Conservation (phyloP, 2,329 filamentous ascomycete genomes). For the Aspergillus pseudotamarii region DNA sequence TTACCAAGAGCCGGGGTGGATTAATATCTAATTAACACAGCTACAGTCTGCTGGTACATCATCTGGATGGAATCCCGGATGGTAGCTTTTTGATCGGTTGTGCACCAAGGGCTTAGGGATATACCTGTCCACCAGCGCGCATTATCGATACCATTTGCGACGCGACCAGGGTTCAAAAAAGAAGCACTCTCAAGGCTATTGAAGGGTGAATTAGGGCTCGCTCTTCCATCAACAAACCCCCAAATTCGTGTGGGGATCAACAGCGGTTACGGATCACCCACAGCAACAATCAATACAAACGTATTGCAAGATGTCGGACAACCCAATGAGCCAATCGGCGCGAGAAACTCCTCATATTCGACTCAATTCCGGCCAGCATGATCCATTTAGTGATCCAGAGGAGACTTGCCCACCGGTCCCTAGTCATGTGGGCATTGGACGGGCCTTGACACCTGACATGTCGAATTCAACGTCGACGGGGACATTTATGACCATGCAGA, state of each 20-base stretch:
- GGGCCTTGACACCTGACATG: conserved; percentile 24
- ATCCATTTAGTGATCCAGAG: conserved; percentile 48
- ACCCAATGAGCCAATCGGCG: conserved; percentile 3
- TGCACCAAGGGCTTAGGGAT: neutral
- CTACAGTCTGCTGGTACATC: neutral
- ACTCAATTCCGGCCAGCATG: conserved; percentile 63
- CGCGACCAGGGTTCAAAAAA: neutral
- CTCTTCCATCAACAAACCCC: neutral
- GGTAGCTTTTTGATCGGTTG: neutral
- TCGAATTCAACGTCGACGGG: conserved; percentile 26
- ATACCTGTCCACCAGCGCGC: neutral
- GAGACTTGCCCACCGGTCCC: conserved; percentile 28
- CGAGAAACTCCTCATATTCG: conserved; percentile 60
- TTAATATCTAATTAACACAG: neutral
- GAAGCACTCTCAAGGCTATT: neutral
- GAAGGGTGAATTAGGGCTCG: neutral
- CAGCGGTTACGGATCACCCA: neutral
- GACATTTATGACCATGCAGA: conserved; percentile 43
- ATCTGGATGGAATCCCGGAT: neutral
- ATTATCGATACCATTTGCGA: neutral
- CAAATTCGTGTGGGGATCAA: neutral
- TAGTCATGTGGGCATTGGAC: conserved; percentile 26
- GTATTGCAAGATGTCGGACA: neutral
- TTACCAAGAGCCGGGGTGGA: neutral
- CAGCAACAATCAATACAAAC: neutral